phyloP scores from a whole-genome alignment of 331 rosid genomes.

The Pyrus hybrid region DNA sequence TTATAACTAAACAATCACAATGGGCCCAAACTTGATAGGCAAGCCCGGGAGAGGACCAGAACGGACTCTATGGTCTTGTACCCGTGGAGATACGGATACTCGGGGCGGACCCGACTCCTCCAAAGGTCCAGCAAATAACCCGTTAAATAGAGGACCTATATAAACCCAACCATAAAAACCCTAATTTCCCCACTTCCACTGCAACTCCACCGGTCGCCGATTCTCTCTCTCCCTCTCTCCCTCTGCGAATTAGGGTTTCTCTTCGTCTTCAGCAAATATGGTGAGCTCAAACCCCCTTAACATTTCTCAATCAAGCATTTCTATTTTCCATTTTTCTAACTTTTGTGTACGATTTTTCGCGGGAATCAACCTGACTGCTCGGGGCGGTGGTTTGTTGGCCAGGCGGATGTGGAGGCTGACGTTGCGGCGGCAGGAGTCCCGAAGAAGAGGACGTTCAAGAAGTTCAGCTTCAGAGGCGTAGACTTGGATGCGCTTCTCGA shows the following conservation, averaged over 20 bases:
- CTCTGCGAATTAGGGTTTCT: not conserved
- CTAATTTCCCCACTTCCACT: conserved; percentile 2
- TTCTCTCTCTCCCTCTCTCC: too few relatives aligned
- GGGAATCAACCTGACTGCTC: not conserved
- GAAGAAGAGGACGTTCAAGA: conserved; percentile 69
- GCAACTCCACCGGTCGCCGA: not conserved
- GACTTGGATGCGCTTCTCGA: conserved; percentile 58
- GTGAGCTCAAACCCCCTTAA: not conserved
- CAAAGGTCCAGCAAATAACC: not conserved
- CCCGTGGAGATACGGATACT: not conserved
- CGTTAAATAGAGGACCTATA: not conserved
- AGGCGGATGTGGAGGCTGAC: conserved; percentile 53
- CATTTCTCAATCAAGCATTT: not conserved
- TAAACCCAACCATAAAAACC: not conserved
- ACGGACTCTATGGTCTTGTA: not conserved
- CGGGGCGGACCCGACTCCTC: not conserved
- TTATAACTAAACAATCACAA: too few relatives aligned
- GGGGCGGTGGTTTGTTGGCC: not conserved
- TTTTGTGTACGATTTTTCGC: too few relatives aligned
- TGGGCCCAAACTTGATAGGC: not conserved
- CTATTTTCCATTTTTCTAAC: not conserved
- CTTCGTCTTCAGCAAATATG: not conserved
- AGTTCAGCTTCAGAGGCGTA: conserved; percentile 56
- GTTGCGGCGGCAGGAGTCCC: conserved; percentile 36
- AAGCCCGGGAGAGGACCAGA: not conserved